Conservation (phyloP, 164 flowering plant genomes). For the Vitis rotundifolia region DNA sequence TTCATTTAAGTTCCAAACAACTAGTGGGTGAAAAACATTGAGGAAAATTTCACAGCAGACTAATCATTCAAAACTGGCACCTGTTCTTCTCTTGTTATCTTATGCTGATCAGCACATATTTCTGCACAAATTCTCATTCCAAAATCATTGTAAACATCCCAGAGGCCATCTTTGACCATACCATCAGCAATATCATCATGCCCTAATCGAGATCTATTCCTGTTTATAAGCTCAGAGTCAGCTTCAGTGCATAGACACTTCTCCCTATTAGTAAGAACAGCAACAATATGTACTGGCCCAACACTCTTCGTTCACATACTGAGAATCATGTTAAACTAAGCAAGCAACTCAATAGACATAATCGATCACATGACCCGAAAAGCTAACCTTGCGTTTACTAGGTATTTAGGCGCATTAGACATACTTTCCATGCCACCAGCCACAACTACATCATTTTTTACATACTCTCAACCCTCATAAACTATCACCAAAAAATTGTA, state of each 20-base stretch:
- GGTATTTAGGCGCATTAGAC: constrained; percentile 79
- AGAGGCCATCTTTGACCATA: constrained; percentile 75
- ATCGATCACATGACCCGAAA: too few species aligned
- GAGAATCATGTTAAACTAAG: too few species aligned
- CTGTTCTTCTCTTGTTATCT: constrained; percentile 71
- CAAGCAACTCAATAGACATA: too few species aligned
- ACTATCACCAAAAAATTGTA: too few species aligned
- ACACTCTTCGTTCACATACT: too few species aligned
- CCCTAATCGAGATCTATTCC: constrained; percentile 72
- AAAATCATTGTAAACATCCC: constrained; percentile 77
- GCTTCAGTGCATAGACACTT: too few species aligned
- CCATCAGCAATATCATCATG: constrained; percentile 77
- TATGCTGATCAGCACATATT: constrained; percentile 61
- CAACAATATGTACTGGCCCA: too few species aligned
- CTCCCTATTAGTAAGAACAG: too few species aligned
- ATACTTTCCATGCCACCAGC: constrained; percentile 95
- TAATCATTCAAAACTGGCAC: constrained; percentile 19
- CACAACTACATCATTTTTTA: constrained; percentile 62
- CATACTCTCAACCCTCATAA: too few species aligned
- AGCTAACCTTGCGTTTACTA: constrained; percentile 55
- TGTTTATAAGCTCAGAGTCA: constrained; percentile 18
- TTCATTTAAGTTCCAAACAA: too few species aligned
- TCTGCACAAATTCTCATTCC: constrained; percentile 78
- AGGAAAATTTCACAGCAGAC: too few species aligned
- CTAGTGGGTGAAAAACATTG: neutral